Evolutionary conservation across 179 eudicot genomes (phyloP).

Genomic region (Spergularia azorica): DNA sequence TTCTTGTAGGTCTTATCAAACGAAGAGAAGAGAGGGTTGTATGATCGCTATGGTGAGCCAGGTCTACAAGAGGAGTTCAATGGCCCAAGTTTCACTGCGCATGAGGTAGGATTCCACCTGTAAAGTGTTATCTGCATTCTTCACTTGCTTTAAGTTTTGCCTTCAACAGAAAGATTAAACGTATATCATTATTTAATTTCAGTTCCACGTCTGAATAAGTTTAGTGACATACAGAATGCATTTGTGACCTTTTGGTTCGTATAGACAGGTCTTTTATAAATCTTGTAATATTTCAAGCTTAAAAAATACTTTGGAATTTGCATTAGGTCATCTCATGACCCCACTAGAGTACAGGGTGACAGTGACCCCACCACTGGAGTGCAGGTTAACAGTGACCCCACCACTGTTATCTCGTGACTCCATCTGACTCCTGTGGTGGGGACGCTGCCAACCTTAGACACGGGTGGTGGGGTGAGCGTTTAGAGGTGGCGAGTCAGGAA

Average conservation of each 20-base stretch:
- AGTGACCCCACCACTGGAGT: too few species aligned
- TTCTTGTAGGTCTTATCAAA: constrained; percentile 74
- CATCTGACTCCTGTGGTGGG: too few species aligned
- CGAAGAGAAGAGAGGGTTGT: constrained; percentile 74
- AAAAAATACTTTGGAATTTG: too few species aligned
- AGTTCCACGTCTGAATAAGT: background rate
- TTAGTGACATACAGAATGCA: background rate
- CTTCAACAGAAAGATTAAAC: too few species aligned
- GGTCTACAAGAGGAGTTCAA: constrained; percentile 70
- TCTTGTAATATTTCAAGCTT: too few species aligned
- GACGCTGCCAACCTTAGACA: too few species aligned
- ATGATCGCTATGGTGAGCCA: constrained; percentile 90
- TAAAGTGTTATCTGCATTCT: background rate
- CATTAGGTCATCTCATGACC: too few species aligned
- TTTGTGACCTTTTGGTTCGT: background rate
- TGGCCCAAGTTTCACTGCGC: constrained; percentile 50
- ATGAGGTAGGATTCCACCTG: constrained; percentile 52
- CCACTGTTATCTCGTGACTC: too few species aligned
- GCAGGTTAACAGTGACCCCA: too few species aligned
- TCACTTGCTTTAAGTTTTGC: background rate
- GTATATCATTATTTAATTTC: background rate
- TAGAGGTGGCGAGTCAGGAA: too few species aligned
- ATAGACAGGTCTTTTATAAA: background rate
- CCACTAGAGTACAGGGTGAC: too few species aligned
- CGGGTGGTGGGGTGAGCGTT: too few species aligned